These are phyloP conservation scores for Stemphylium beticola DNA, from an alignment of 2,329 filamentous ascomycete genomes.

Conservation along the genomic window DNA sequence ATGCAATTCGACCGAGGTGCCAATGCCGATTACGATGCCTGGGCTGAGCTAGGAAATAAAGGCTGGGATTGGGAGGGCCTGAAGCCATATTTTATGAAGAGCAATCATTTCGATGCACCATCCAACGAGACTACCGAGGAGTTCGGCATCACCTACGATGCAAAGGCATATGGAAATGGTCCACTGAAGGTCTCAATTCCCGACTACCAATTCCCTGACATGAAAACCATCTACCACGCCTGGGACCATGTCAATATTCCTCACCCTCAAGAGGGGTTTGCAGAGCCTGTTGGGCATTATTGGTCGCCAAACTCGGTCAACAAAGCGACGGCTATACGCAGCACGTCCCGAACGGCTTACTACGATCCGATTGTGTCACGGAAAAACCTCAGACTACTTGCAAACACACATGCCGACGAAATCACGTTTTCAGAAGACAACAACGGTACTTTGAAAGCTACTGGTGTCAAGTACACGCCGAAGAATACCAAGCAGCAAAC, in stretches of 20 bases:
- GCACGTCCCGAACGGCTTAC: conserved; percentile 13
- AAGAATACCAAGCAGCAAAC: conserved; percentile 16
- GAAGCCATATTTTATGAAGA: conserved; percentile 15
- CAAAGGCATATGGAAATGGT: conserved; percentile 14
- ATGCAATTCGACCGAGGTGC: conserved; percentile 43
- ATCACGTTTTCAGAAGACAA: conserved; percentile 7
- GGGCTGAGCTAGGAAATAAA: conserved; percentile 3
- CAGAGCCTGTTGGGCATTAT: conserved; percentile 30
- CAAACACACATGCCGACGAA: conserved; percentile 12
- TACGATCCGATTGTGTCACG: conserved; percentile 20
- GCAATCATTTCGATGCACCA: conserved; percentile 22
- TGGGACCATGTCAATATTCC: conserved; percentile 10
- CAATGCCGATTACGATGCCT: conserved; percentile 16
- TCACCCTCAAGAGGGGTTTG: conserved; percentile 15
- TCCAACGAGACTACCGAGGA: conserved; percentile 5
- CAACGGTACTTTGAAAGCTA: conserved; percentile 3
- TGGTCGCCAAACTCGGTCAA: conserved; percentile 32
- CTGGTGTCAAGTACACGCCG: conserved; percentile 13
- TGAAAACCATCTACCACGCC: conserved; percentile 10
- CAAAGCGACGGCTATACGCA: conserved; percentile 13
- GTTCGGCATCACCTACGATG: conserved; percentile 25
- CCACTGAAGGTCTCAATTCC: conserved; percentile 12
- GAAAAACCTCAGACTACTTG: conserved; percentile 16
- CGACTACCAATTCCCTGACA: conserved; percentile 20
- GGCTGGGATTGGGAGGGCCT: conserved; percentile 7